A percentile compares a stretch with the other conserved stretches of the same genome.
Evolutionary conservation across 495 filamentous ascomycete species (phyloP).

Genomic region (Daldinia grandis): DNA sequence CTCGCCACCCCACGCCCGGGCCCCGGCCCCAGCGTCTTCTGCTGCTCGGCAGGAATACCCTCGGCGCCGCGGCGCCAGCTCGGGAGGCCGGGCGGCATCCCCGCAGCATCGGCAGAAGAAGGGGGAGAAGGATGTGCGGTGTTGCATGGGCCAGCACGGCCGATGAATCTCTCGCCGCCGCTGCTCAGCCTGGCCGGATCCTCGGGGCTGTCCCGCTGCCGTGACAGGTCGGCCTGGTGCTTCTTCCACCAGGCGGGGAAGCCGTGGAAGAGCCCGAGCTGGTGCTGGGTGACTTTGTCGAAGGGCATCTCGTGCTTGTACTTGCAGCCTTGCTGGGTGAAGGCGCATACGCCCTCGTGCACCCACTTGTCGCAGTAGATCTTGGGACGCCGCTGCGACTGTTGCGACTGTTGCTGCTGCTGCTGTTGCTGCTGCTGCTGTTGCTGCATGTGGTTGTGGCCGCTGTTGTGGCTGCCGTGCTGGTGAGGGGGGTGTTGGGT

Average conservation of each 20-base stretch:
- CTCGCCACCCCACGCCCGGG: not conserved
- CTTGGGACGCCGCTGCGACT: constrained; percentile 57
- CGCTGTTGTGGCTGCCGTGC: not conserved
- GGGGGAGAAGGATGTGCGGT: not conserved
- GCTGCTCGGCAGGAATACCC: constrained; percentile 11
- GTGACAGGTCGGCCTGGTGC: constrained; percentile 54
- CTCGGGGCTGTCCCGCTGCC: constrained; percentile 33
- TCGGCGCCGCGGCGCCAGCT: constrained; percentile 28
- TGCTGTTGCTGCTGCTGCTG: not conserved
- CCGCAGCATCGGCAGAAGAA: not conserved
- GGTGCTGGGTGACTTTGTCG: constrained; percentile 64
- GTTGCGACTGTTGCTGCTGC: not conserved
- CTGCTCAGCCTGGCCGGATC: constrained; percentile 6
- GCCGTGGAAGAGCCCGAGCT: constrained; percentile 68
- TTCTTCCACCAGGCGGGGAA: constrained; percentile 62
- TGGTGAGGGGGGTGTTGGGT: not conserved
- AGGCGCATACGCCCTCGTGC: constrained; percentile 82
- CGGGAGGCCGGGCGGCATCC: not conserved
- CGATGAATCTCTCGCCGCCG: constrained; percentile 1
- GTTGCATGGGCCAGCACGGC: not conserved
- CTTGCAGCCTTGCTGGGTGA: constrained; percentile 82
- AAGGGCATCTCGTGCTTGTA: constrained; percentile 89
- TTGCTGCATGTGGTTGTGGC: not conserved
- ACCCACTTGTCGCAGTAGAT: constrained; percentile 89
- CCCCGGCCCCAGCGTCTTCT: constrained; percentile 13